Evolutionary conservation across 129 eudicot genomes (phyloP).

Genomic region (Flaveria trinervia): DNA sequence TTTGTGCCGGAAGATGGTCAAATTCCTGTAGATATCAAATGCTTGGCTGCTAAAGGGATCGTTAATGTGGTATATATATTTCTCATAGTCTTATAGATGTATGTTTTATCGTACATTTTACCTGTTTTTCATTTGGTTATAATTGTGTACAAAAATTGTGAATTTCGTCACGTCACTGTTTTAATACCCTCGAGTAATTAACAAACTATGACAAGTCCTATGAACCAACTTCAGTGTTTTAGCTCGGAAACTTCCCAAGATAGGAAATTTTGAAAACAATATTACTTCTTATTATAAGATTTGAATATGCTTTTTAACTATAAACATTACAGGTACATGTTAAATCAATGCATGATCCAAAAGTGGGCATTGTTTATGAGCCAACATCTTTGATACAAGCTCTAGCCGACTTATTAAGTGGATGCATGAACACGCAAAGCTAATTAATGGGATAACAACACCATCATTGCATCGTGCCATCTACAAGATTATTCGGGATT

Average conservation of each 20-base stretch:
- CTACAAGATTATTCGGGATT: background rate
- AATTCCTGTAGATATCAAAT: constrained; percentile 60
- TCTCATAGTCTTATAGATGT: background rate
- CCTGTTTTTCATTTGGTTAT: background rate
- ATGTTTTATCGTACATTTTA: background rate
- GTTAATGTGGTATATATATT: constrained; percentile 58
- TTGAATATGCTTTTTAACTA: background rate
- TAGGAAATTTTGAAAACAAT: too few relatives aligned
- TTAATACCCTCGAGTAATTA: too few relatives aligned
- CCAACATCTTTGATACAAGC: constrained; percentile 76
- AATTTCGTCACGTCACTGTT: too few relatives aligned
- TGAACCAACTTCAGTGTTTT: too few relatives aligned
- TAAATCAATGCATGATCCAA: constrained; percentile 71
- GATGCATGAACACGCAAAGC: constrained; percentile 28
- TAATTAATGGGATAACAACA: constrained; percentile 8
- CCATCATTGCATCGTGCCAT: background rate
- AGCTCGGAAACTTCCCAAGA: too few relatives aligned
- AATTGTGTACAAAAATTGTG: background rate
- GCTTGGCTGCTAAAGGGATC: constrained; percentile 75
- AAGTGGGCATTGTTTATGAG: constrained; percentile 73
- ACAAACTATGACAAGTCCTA: too few relatives aligned
- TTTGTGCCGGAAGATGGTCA: constrained; percentile 81
- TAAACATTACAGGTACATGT: constrained; percentile 56
- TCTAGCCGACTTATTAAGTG: constrained; percentile 53
- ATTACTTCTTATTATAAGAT: background rate